phyloP scores from a whole-genome alignment of 2,329 filamentous ascomycete genomes.

The Ceratocystis lukuohia region DNA sequence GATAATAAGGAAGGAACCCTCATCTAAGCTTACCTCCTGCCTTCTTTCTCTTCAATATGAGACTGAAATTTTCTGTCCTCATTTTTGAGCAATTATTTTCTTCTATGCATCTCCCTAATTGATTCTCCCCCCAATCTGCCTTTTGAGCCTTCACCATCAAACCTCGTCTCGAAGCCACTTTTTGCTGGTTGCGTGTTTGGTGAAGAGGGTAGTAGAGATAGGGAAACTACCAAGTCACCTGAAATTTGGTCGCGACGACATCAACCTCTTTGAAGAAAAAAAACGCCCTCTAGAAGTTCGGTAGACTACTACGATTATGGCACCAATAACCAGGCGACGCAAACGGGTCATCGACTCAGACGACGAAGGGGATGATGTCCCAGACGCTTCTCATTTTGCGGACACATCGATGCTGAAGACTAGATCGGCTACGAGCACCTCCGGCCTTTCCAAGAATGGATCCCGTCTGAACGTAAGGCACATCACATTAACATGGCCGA shows the following conservation, averaged over 20 bases:
- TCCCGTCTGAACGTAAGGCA: constrained; percentile 22
- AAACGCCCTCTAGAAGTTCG: background rate
- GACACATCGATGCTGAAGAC: constrained; percentile 35
- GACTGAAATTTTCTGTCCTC: background rate
- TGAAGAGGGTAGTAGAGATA: background rate
- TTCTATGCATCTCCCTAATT: background rate
- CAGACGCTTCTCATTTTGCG: constrained; percentile 38
- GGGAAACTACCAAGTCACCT: background rate
- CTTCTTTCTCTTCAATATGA: background rate
- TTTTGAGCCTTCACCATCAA: constrained; percentile 20
- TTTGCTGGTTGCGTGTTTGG: background rate
- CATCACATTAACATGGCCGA: background rate
- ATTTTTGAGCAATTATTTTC: background rate
- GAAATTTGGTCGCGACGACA: background rate
- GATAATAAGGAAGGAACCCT: background rate
- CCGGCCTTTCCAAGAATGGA: constrained; percentile 31
- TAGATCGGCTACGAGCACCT: constrained; percentile 28
- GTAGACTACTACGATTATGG: constrained; percentile 32
- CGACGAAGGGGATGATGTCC: constrained; percentile 38
- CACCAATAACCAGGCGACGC: constrained; percentile 45
- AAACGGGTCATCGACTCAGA: constrained; percentile 39
- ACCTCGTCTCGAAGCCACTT: background rate
- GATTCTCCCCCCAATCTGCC: background rate
- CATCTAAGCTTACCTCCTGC: constrained; percentile 13
- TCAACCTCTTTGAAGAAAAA: background rate